Evolutionary conservation across 441 rosid species (phyloP).

Genomic region (Manihot esculenta): DNA sequence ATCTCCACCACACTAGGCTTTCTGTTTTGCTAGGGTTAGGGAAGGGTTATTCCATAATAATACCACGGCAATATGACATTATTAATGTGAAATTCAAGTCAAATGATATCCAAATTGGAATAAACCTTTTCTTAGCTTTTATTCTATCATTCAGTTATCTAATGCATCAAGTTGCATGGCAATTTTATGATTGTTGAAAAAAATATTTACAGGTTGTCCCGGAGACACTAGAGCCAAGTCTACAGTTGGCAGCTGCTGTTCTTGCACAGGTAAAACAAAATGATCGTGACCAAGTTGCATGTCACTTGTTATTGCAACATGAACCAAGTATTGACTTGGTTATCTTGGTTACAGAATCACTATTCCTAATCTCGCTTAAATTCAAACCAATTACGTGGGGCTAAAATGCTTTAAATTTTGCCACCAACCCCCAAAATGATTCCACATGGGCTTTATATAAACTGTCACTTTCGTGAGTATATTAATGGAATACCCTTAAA

Average conservation of each 20-base stretch:
- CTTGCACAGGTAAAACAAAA: constrained; percentile 79
- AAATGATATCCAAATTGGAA: neutral
- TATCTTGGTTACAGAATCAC: neutral
- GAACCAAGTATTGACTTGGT: neutral
- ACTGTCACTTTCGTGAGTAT: neutral
- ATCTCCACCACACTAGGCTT: neutral
- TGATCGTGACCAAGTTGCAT: neutral
- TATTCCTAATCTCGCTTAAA: neutral
- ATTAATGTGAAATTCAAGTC: constrained; percentile 1
- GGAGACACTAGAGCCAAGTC: constrained; percentile 96
- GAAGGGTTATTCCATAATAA: neutral
- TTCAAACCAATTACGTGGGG: neutral
- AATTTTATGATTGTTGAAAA: constrained; percentile 1
- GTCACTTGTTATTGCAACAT: neutral
- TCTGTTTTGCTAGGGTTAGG: neutral
- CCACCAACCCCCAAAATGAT: neutral
- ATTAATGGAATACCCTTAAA: neutral
- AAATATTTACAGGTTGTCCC: constrained; percentile 79
- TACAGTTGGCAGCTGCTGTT: constrained; percentile 98
- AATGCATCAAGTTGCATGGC: neutral
- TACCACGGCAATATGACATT: neutral
- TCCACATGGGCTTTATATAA: neutral
- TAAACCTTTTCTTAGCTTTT: neutral
- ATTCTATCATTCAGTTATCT: neutral
- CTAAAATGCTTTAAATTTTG: neutral